Base-by-base conservation (phyloP, 345 rosid species). In the Boechera stricta region DNA sequence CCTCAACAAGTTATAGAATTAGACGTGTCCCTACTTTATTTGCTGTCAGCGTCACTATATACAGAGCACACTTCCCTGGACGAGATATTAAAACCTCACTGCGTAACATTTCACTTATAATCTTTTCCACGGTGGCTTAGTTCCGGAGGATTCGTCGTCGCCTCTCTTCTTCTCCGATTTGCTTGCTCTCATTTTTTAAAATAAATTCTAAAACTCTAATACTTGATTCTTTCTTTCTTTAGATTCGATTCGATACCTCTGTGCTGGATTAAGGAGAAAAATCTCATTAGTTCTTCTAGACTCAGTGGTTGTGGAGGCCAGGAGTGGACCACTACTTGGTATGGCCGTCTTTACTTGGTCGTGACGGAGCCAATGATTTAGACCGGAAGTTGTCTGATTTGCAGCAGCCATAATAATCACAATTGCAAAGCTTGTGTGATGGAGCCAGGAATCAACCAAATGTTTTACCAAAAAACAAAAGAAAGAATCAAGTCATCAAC, bases 351-450 rank as follows among this genome's bases (percentile, higher is more conserved):
- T 38, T 38, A 61, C 32, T 18, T 38, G 47, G 48, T 29, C 9
- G 31, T 60, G 29, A 59, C 16, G 44, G 9, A 61, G 15, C 16
- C 65, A 61, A 38, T 61, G 65, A 18, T 61, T 61, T 21, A 21
- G 16, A 4, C 15, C 31, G 16, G 15, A 61, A 18, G 10, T 38
- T 18, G 47, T 60, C 5, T 18, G 29, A 35, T 16, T 21, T 33
- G 42, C 58, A 53, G 31, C 29, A 21, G 24, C 24, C 24, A 21
- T 1, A 21, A 21, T 21, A 21, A 21, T 1, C 24, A 1, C 24
- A 21, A 21, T 21, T 21, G 24, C 24, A 21, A 21, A 21, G 24
- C 24, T 21, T 21, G 24, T 21, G 24, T 21, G 24, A 21, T 21
- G 24, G 24, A 21, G 24, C 24, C 24, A 21, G 24, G 24, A 21